These are phyloP conservation scores for Bauhinia variegata DNA, from an alignment of 306 rosid genomes.

Conservation along the genomic window DNA sequence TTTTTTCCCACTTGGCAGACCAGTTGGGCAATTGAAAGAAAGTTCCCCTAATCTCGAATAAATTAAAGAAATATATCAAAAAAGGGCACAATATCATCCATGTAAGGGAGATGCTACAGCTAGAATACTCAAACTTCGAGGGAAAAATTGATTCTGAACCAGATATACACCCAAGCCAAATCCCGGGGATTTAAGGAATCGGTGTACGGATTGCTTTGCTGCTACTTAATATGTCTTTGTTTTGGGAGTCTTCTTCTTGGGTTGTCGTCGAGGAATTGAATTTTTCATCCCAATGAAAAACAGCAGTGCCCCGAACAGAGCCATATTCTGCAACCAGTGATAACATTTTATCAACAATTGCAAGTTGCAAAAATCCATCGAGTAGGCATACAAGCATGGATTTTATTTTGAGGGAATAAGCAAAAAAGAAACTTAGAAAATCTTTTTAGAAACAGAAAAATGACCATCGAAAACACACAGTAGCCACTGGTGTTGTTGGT, in stretches of 20 bases:
- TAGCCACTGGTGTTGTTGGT: too few species aligned
- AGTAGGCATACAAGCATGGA: constrained; percentile 4
- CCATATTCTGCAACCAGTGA: constrained; percentile 59
- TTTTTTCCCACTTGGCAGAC: too few species aligned
- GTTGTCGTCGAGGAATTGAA: constrained; percentile 54
- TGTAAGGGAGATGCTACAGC: constrained; percentile 14
- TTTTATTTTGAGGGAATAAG: too few species aligned
- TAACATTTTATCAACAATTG: constrained; percentile 27
- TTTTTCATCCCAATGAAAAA: constrained; percentile 74
- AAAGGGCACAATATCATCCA: constrained; percentile 23
- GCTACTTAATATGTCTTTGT: constrained; percentile 53
- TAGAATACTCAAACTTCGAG: constrained; percentile 11
- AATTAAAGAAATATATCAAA: too few species aligned
- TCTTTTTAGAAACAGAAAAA: background rate
- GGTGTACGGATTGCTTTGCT: background rate
- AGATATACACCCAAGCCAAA: constrained; percentile 31
- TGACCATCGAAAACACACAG: background rate
- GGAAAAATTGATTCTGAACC: constrained; percentile 28
- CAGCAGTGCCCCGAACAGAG: constrained; percentile 66
- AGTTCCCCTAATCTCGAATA: background rate
- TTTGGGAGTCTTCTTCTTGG: constrained; percentile 63
- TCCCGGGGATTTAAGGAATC: constrained; percentile 30
- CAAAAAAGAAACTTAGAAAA: too few species aligned
- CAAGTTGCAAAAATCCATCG: constrained; percentile 27
- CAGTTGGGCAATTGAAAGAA: too few species aligned